Base-by-base conservation (phyloP, 2,329 filamentous ascomycete species). In the Xylaria sp. region DNA sequence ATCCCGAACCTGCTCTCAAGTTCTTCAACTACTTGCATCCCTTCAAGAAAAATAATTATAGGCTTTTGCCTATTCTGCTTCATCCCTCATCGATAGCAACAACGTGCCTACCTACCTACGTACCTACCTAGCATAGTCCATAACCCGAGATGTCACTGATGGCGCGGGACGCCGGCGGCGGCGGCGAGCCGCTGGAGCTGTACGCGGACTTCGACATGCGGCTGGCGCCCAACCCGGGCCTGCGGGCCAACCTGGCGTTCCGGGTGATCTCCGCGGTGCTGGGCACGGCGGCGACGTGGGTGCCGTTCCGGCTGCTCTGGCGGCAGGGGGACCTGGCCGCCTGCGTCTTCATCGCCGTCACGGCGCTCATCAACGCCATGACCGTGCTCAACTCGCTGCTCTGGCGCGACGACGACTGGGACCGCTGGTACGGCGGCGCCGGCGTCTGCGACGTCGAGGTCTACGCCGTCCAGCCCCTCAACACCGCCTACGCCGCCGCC, bases 321-420 rank as follows among this genome's bases (percentile, higher is more conserved):
- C 73, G 75, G 39, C 80, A 82, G 51, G 77, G 80, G 19, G 82
- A 85, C 65, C 75, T 84, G 52, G 76, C 80, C 1, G 82, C 79
- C 37, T 71, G 74, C 54, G 69, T 81, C 47, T 74, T 83, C 60
- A 77, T 83, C 59, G 48, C 69, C 62, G 74, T 71, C 50, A 71
- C 79, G 55, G 70, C 76, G 51, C 19, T 79, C 48, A 64, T 75
- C 63, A 83, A 83, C 68, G n/a, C 78, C 39, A 64, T 78, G 49
- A 78, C 77, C 44, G 66, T 80, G 49, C 24, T 80, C 70, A 81
- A 80, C 67, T 69, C 80, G 1, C 70, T 81, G 21, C 72, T 83
- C 57, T 86, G 83, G 83, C 75, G 70, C 54, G 67, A 78, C 63
- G 73, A 85, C 63, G 68, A 84, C 64, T 75, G 78, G 52, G 63